A percentile compares a stretch with the other conserved stretches of the same genome.
These are phyloP conservation scores for Phytopythium montanum DNA, from an alignment of 352 stramenopile species.

Conservation along the genomic window DNA sequence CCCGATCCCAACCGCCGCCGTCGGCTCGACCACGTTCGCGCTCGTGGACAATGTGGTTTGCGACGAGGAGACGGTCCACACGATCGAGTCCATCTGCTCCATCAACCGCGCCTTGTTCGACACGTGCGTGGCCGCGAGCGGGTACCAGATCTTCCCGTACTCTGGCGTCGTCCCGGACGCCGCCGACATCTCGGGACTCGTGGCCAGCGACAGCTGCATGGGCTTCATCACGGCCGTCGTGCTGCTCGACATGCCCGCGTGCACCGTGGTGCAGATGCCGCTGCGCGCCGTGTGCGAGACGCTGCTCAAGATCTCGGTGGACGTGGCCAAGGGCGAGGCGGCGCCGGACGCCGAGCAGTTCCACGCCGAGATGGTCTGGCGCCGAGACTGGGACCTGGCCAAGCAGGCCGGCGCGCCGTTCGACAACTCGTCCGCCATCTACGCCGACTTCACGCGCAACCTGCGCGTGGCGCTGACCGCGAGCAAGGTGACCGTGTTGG, in stretches of 20 bases:
- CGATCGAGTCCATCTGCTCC: constrained; percentile 38
- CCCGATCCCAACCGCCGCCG: constrained; percentile 25
- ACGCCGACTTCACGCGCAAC: constrained; percentile 41
- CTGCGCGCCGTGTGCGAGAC: constrained; percentile 58
- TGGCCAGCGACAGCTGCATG: constrained; percentile 45
- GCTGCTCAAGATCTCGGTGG: constrained; percentile 55
- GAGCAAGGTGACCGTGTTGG: constrained; percentile 38
- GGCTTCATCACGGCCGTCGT: constrained; percentile 39
- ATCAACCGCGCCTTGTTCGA: constrained; percentile 48
- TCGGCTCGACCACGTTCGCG: constrained; percentile 41
- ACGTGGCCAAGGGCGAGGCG: constrained; percentile 21
- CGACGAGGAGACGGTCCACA: constrained; percentile 26
- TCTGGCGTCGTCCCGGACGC: constrained; percentile 39
- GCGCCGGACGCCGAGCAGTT: constrained; percentile 38
- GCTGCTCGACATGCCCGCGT: constrained; percentile 41
- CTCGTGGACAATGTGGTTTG: constrained; percentile 45
- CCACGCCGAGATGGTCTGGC: constrained; percentile 50
- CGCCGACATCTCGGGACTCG: constrained; percentile 30
- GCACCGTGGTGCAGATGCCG: constrained; percentile 42
- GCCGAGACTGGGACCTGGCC: constrained; percentile 45
- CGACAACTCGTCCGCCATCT: constrained; percentile 44
- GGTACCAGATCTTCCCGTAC: constrained; percentile 63
- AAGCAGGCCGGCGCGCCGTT: constrained; percentile 38
- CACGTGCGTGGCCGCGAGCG: constrained; percentile 38
- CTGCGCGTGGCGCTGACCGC: constrained; percentile 26